Evolutionary conservation across 148 eudicot species (phyloP), one percentile per base, ranked within the genome.

Genomic region (Rhododendron williamsianum): DNA sequence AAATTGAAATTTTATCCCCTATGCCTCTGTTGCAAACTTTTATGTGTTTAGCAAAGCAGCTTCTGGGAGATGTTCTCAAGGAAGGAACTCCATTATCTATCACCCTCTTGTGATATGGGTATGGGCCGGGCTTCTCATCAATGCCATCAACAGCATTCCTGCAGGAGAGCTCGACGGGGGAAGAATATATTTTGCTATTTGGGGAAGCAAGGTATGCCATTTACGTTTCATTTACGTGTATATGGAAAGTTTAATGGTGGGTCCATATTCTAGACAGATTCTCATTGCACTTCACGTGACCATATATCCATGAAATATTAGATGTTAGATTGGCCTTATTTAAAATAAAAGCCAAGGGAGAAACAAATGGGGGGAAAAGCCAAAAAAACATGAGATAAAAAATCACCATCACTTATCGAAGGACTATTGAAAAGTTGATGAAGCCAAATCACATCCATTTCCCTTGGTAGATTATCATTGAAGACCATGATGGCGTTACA

Each of bases 131-230:
- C 95, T 97, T 84, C 94, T 97, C 25, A 97, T 95, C 33, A 97
- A 95, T 86, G 99, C 99, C 82, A 91, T 97, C 85, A 97, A 93
- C 90, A 95, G 99, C 91, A 93, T 97, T 84, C 99, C 99, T 67
- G 99, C 99, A 41, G 99, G 99, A 78, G 99, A 97, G 91, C 93
- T 94, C 9, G 99, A 97, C 78, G 99, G 99, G 54, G 99, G 99
- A 9, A 97, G 99, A 71, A 97, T 95, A 84, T 89, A 98, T 73
- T 93, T 97, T 86, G 92, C 99, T 72, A 85, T 97, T 54, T 97
- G 98, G 98, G 99, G 99, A 83, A 90, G 99, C 91, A 97, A 97
- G 96, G 99, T 97, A 89, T 38, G 36, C 25, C 81, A 10, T 19
- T 35, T 33, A 84, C 46, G 30, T 69, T 60, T 4, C 73, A 48